Evolutionary conservation across 2,329 filamentous ascomycete species (phyloP), one percentile per base, ranked within the genome.

Genomic region (Trichoderma sp.): DNA sequence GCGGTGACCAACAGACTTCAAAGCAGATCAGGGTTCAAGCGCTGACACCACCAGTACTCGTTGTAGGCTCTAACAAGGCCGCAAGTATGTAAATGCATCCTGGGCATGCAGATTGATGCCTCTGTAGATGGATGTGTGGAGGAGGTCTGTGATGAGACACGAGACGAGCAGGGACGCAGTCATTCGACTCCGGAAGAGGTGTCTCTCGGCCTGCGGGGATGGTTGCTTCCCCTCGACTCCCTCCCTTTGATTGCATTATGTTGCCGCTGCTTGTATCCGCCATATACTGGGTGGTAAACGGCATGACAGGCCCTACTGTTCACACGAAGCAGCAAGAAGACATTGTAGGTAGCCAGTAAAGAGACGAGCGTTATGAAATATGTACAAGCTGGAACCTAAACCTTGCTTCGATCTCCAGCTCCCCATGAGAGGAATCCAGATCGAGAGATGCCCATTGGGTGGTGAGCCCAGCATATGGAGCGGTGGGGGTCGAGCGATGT

Each of bases 361-460:
- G 24, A 9, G 28, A n/a, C 21, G 28, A n/a, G 21, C 30, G 9
- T 10, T 10, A 19, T 15, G 12, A 41, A 39, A 9, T 15, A 47
- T 9, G 57, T 26, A 60, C 21, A n/a, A 24, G 9, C 21, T 7
- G 15, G 17, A 7, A 28, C 15, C 1, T 5, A 5, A n/a, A 39
- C 30, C 44, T 47, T 14, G 45, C 34, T 28, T 7, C 44, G 57
- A 59, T 50, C 56, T 1, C 28, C 28, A 39, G 21, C 41, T 7
- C 45, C 57, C 57, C 30, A 19, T n/a, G 57, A 50, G 45, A n/a
- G 28, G 7, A 19, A 51, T 51, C 44, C 50, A 15, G 62, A 43
- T 57, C 43, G 54, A 48, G 30, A 48, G 21, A 34, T 28, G 51
- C 52, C 57, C 26, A 60, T 60, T 48, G 50, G 60, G 60, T 41